Evolutionary conservation across 2,329 filamentous ascomycete species (phyloP).

Genomic region (Alternaria metachromatica): DNA sequence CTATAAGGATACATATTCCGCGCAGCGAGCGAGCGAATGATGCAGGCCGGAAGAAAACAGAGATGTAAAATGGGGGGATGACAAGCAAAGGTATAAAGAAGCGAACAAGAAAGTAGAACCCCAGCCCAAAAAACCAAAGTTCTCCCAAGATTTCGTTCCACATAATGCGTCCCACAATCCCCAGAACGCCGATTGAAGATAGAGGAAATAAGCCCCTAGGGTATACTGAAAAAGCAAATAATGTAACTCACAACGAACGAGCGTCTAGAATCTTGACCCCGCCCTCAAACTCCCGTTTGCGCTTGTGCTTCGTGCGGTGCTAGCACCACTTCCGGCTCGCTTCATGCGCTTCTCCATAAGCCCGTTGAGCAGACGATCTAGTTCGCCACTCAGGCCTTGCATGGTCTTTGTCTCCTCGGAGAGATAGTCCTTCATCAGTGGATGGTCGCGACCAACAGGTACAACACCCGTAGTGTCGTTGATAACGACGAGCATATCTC

Average conservation of each 20-base stretch:
- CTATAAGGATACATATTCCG: neutral
- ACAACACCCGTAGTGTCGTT: constrained; percentile 88
- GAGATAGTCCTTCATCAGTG: constrained; percentile 80
- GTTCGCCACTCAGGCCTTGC: constrained; percentile 85
- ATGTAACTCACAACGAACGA: neutral
- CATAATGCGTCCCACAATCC: neutral
- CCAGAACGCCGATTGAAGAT: neutral
- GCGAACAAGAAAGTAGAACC: neutral
- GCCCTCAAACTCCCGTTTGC: constrained; percentile 13
- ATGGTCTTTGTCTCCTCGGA: constrained; percentile 85
- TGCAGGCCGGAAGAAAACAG: neutral
- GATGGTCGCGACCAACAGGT: constrained; percentile 83
- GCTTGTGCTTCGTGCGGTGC: constrained; percentile 11
- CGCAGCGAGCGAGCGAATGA: neutral
- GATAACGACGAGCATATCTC: constrained; percentile 88
- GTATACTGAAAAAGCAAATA: constrained; percentile 11
- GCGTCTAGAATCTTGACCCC: constrained; percentile 3
- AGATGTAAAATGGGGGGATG: neutral
- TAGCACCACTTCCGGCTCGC: constrained; percentile 17
- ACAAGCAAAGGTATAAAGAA: neutral
- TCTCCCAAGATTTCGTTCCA: constrained; percentile 3
- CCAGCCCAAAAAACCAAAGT: neutral
- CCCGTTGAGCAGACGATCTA: constrained; percentile 85
- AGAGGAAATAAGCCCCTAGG: constrained; percentile 1
- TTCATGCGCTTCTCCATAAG: constrained; percentile 66